Base-by-base conservation (phyloP, 805 yeast species). In the Wickerhamomyces queroliae region DNA sequence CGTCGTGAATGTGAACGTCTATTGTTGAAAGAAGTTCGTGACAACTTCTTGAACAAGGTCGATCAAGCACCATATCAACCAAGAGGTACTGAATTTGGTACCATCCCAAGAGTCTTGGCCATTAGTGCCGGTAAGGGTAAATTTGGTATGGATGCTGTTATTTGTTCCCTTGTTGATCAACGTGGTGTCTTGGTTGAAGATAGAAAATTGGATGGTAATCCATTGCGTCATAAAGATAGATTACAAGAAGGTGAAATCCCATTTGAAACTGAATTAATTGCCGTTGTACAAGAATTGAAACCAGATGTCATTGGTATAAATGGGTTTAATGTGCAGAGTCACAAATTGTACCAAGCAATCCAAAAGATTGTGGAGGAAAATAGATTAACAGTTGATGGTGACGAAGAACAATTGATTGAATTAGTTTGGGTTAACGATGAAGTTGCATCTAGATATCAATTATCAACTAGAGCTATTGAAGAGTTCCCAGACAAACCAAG, bases 51-150 rank as follows among this genome's bases (percentile, higher is more conserved):
- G 58, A 70, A 74, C 18, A 83, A 80, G 52, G 70, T 93, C 26
- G 93, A 91, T 58, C 98, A 90, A 66, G 96, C 98, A 2, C 97
- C 99, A 24, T 90, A 68, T 61, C 80, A 84, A 49, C 96, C 98
- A 6, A 72, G 75, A 34, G 83, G 85, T 5, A 82, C 72, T 48
- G 85, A 78, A 33, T 71, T 75, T 42, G 96, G 97, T 33, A 84
- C 95, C 5, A 71, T 79, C 38, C 96, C 99, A 17, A 80, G 84
- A 45, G 91, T 88, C 0, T 66, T 93, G 47, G 79, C 96, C 0
- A 53, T 93, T 23, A 76, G 95, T 0, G 79, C 84, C 50, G 99
- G 99, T 51, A 82, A 82, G 61, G 97, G 96, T 55, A 82, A 78
- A 45, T 76, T 69, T 53, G 75, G 78, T 32, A 77, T 77, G 42